Conservation (phyloP, 2,329 filamentous ascomycete species). For the Colletotrichum kahawae region DNA sequence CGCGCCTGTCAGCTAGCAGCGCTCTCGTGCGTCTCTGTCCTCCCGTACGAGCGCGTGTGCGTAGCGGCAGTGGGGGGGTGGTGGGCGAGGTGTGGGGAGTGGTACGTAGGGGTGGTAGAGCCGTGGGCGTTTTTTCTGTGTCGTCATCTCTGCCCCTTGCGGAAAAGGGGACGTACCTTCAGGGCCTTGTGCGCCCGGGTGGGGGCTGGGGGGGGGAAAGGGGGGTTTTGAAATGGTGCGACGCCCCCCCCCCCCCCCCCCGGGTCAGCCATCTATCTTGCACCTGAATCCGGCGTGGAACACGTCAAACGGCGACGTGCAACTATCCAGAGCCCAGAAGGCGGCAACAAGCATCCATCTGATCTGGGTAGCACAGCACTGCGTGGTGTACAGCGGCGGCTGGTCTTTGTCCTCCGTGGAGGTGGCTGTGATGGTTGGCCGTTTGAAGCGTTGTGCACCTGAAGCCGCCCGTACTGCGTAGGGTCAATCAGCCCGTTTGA, state of each 20-base stretch:
- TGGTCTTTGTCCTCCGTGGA: background rate
- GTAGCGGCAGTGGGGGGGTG: too few species aligned
- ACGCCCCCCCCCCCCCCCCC: background rate
- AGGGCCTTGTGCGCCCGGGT: too few species aligned
- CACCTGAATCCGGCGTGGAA: slow-evolving; percentile 14
- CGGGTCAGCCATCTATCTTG: background rate
- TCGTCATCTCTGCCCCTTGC: too few species aligned
- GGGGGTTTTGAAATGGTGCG: too few species aligned
- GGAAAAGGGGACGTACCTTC: too few species aligned
- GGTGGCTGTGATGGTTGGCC: slow-evolving; percentile 14
- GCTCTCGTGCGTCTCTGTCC: too few species aligned
- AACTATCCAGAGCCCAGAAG: background rate
- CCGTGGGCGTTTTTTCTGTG: too few species aligned
- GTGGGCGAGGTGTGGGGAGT: too few species aligned
- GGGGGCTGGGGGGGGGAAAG: too few species aligned
- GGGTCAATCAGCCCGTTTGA: slow-evolving; percentile 10
- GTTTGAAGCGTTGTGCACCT: slow-evolving; percentile 15
- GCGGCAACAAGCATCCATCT: background rate
- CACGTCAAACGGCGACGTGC: background rate
- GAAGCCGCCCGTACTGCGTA: slow-evolving; percentile 1
- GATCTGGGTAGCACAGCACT: background rate
- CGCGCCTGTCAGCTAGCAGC: too few species aligned
- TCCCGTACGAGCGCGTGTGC: too few species aligned
- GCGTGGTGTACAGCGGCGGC: background rate
- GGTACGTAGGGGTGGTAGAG: too few species aligned